A percentile compares a stretch with the other conserved stretches of the same genome.
These are phyloP conservation scores for Lentinula raphanica DNA, from an alignment of 768 basidiomycete species.

Conservation along the genomic window DNA sequence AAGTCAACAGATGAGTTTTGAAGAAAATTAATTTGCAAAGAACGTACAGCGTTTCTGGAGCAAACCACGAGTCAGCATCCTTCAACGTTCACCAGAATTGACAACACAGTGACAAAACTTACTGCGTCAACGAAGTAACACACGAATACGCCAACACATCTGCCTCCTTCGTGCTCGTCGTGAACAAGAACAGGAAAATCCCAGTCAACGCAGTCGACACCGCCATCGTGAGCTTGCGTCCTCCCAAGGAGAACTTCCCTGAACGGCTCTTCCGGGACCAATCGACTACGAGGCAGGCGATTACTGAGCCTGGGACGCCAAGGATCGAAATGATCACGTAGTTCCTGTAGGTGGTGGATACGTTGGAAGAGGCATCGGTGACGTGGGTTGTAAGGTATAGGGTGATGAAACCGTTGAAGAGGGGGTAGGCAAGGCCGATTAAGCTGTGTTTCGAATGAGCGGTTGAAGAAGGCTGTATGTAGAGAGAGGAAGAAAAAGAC, in stretches of 20 bases:
- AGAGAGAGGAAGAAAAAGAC: conserved; percentile 7
- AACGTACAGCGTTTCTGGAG: conserved; percentile 32
- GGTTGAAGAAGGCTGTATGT: not conserved
- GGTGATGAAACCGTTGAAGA: conserved; percentile 49
- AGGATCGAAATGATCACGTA: conserved; percentile 43
- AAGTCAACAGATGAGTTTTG: conserved; percentile 5
- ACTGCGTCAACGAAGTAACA: conserved; percentile 37
- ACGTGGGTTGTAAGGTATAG: conserved; percentile 37
- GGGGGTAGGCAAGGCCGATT: conserved; percentile 50
- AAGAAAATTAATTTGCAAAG: not conserved
- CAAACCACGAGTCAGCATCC: too few species aligned
- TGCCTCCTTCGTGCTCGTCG: conserved; percentile 35
- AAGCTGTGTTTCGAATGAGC: conserved; percentile 24
- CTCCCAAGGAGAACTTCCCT: conserved; percentile 33
- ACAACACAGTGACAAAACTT: conserved; percentile 10
- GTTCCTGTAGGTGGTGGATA: conserved; percentile 38
- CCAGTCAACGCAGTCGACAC: conserved; percentile 38
- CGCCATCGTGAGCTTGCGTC: conserved; percentile 42
- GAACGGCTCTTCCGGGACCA: conserved; percentile 26
- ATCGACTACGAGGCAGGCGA: conserved; percentile 42
- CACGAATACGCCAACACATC: conserved; percentile 44
- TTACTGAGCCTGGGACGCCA: conserved; percentile 42
- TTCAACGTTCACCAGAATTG: too few species aligned
- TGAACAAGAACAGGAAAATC: conserved; percentile 48
- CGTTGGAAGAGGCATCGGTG: conserved; percentile 15